phyloP scores from a whole-genome alignment of 23 red algal species.

The Gracilaria caudata region DNA sequence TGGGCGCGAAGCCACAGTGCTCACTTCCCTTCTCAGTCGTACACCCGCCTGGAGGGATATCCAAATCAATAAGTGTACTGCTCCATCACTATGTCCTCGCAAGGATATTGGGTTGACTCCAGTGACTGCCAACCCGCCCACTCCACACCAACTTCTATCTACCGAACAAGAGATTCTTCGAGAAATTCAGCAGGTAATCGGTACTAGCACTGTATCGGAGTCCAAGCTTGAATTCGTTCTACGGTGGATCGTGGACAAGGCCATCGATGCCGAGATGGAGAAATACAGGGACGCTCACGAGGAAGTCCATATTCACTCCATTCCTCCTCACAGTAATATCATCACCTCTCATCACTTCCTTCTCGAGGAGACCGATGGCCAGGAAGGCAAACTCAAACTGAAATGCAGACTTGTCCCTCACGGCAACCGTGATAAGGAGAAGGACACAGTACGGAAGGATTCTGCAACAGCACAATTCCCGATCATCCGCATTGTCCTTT shows the following conservation, averaged over 20 bases:
- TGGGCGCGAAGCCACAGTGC: too few species aligned
- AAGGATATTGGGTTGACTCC: too few species aligned
- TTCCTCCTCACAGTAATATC: background rate
- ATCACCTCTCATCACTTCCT: slow-evolving; percentile 46
- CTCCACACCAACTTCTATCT: background rate
- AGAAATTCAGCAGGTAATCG: background rate
- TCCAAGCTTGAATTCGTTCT: background rate
- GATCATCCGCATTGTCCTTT: slow-evolving; percentile 31
- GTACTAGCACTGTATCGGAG: background rate
- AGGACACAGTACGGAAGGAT: slow-evolving; percentile 32
- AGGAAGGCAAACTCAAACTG: background rate
- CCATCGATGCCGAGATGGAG: background rate
- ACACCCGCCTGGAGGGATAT: too few species aligned
- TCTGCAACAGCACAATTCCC: slow-evolving; percentile 30
- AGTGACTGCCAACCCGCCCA: background rate
- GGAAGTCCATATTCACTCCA: background rate
- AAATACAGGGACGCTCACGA: background rate
- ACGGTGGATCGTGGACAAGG: slow-evolving; percentile 13
- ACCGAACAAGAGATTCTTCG: background rate
- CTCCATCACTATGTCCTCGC: too few species aligned
- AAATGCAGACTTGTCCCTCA: background rate
- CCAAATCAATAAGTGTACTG: too few species aligned
- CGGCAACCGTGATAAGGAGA: slow-evolving; percentile 34
- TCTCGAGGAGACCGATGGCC: background rate
- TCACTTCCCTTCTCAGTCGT: too few species aligned